Conservation (phyloP, 345 rosid genomes). For the Aquilaria sinensis region DNA sequence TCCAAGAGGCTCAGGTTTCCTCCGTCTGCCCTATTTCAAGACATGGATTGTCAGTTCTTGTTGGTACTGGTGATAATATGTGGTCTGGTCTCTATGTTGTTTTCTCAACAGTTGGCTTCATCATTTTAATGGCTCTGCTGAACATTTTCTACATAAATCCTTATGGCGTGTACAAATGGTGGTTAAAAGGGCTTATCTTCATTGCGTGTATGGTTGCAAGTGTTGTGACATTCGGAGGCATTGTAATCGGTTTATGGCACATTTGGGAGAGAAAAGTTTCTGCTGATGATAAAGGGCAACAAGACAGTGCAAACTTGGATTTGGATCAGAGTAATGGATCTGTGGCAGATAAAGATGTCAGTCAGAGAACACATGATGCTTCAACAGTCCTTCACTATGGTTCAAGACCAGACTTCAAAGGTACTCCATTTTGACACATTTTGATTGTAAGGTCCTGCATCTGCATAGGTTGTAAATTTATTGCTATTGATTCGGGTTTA, state of each 20-base stretch:
- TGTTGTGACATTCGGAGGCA: slow-evolving; percentile 60
- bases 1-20: slow-evolving; percentile 18
- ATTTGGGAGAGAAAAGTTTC: slow-evolving; percentile 40
- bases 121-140: slow-evolving; percentile 32
- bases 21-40: slow-evolving; percentile 25
- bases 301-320: slow-evolving; percentile 1
- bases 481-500: too few species aligned
- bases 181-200: slow-evolving; percentile 80
- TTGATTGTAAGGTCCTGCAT: too few species aligned
- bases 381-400: slow-evolving; percentile 47
- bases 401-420: slow-evolving; percentile 76
- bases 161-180: slow-evolving; percentile 50
- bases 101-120: slow-evolving; percentile 51
- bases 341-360: slow-evolving; percentile 8
- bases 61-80: slow-evolving; percentile 63
- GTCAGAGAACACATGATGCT: slow-evolving; percentile 13
- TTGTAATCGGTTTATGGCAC: slow-evolving; percentile 65
- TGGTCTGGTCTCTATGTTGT: slow-evolving; percentile 76
- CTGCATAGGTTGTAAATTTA: too few species aligned
- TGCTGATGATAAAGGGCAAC: slow-evolving; percentile 16
- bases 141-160: slow-evolving; percentile 54
- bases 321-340: slow-evolving; percentile 8
- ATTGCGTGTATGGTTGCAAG: slow-evolving; percentile 60
- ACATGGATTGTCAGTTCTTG: slow-evolving; percentile 58
- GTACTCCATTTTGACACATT: slow-evolving; percentile 19